Evolutionary conservation across 2,329 filamentous ascomycete species (phyloP).

Genomic region (Colletotrichum sp.): DNA sequence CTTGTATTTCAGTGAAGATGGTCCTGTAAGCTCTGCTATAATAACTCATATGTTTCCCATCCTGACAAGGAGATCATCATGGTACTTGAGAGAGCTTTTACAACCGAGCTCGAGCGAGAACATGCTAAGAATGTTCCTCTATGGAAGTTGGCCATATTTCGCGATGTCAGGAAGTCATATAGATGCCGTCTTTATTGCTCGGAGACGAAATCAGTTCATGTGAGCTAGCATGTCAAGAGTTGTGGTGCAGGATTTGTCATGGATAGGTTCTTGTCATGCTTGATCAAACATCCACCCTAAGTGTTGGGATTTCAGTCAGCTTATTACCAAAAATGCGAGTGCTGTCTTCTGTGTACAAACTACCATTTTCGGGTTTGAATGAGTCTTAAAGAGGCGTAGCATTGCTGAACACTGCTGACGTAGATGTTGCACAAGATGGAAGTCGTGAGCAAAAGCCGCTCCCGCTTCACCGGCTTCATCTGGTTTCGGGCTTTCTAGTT

Average conservation of each 20-base stretch:
- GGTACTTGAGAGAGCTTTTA: not conserved
- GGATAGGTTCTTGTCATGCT: not conserved
- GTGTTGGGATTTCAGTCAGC: not conserved
- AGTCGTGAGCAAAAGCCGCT: not conserved
- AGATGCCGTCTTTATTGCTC: not conserved
- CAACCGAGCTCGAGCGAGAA: no score
- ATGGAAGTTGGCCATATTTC: not conserved
- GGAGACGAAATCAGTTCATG: not conserved
- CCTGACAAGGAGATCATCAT: not conserved
- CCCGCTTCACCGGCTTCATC: not conserved
- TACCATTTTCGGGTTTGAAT: not conserved
- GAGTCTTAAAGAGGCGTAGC: not conserved
- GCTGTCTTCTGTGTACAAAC: not conserved
- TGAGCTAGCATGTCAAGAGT: not conserved
- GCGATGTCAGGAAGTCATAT: not conserved
- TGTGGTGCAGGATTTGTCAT: not conserved
- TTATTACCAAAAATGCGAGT: not conserved
- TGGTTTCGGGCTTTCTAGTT: not conserved
- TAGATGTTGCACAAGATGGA: not conserved
- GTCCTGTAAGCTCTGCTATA: not conserved
- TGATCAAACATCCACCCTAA: not conserved
- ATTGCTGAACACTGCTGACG: not conserved
- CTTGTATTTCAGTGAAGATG: not conserved
- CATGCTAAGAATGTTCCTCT: not conserved
- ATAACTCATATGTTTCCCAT: not conserved